Evolutionary conservation across 495 filamentous ascomycete species (phyloP).

Genomic region (Astrothelium macrocarpum): DNA sequence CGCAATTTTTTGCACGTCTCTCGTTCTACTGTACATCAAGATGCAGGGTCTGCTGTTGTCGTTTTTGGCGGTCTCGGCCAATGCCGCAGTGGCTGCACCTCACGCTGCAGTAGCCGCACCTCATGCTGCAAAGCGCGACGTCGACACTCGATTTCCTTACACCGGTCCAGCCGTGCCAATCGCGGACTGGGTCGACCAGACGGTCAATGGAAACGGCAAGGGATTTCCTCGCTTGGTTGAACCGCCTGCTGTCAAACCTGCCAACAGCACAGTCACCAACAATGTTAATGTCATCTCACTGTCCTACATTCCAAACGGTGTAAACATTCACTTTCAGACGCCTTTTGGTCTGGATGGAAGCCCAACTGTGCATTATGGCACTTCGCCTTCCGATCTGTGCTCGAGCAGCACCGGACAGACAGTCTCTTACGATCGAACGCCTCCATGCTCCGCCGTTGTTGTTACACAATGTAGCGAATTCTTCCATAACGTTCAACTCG

Average conservation of each 20-base stretch:
- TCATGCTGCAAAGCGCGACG: slow-evolving; percentile 9
- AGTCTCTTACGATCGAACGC: slow-evolving; percentile 41
- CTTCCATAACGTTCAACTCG: slow-evolving; percentile 40
- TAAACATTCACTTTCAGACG: slow-evolving; percentile 47
- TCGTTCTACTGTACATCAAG: background rate
- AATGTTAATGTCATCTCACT: slow-evolving; percentile 46
- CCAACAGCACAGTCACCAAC: slow-evolving; percentile 35
- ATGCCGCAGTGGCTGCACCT: background rate
- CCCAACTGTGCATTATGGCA: slow-evolving; percentile 38
- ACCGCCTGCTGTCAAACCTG: slow-evolving; percentile 44
- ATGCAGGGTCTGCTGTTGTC: background rate
- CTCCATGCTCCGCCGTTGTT: slow-evolving; percentile 38
- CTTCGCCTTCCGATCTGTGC: slow-evolving; percentile 22
- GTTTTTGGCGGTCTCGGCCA: background rate
- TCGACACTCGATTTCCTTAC: slow-evolving; percentile 32
- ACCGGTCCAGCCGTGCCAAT: slow-evolving; percentile 40
- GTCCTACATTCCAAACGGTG: slow-evolving; percentile 40
- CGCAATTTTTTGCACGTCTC: background rate
- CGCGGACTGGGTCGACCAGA: slow-evolving; percentile 43
- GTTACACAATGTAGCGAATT: slow-evolving; percentile 44
- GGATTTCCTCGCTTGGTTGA: slow-evolving; percentile 45
- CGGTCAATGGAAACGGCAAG: slow-evolving; percentile 44
- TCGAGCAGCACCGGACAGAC: slow-evolving; percentile 29
- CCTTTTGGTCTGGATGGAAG: slow-evolving; percentile 40
- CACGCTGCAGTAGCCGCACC: background rate